Evolutionary conservation across 345 rosid species (phyloP), one percentile per base, ranked within the genome.

Genomic region (Clarkia xantiana): DNA sequence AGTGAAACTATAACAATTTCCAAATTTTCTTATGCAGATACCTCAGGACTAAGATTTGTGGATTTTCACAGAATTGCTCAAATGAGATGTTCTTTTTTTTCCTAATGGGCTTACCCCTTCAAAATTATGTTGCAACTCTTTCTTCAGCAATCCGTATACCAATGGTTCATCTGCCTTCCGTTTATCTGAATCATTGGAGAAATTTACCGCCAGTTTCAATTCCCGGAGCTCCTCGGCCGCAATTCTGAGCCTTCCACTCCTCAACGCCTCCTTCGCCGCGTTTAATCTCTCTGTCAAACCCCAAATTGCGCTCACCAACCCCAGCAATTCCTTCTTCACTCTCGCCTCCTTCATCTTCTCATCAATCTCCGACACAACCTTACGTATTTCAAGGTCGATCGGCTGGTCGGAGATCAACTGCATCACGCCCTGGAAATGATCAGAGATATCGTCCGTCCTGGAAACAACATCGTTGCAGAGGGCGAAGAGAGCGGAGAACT

Each of bases 401-500:
- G 80, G 83, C 36, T 67, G 63, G 54, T 69, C 94, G 7, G 94
- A 73, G 25, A 91, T n/a, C 67, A 80, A 46, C 19, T 47, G 54
- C 40, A 80, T 48, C 29, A 86, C 73, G 57, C 62, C 76, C 47
- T 67, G 63, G 43, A 91, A 52, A 15, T 59, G 68, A 44, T 62
- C 57, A 6, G 76, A 66, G 54, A 86, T 64, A 15, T 63, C 54
- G 15, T 69, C 71, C 45, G 87, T 61, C 60, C 62, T 61, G 11
- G 75, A 76, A 65, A 73, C 84, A 56, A 80, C 76, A 51, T 76
- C 94, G 66, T 68, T 70, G 65, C 87, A 80, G 56, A 73, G 76
- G 13, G 89, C 72, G 76, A 91, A 86, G 45, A 91, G 85, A 23
- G 85, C 64, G 43, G 87, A 74, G 75, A 91, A 91, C 18, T 81